Percentiles rank a stretch among this genome's conserved stretches.
Evolutionary conservation across 225 moss, liverwort and hornwort species (phyloP).

Genomic region (Sphagnum tenellum): DNA sequence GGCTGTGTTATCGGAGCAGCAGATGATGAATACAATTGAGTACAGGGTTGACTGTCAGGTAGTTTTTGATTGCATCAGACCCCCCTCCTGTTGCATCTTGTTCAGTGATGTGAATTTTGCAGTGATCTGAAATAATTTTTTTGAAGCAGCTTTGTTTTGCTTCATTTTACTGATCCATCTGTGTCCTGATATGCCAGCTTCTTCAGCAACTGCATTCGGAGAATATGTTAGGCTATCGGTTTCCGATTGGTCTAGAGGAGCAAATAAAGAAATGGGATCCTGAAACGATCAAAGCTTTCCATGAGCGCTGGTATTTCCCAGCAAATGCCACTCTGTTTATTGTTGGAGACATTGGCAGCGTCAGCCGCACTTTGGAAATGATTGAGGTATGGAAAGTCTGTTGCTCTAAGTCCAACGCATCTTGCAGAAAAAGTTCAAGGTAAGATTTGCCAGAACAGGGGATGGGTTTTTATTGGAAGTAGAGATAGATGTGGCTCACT

Average conservation of each 20-base stretch:
- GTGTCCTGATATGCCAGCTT: slow-evolving; percentile 38
- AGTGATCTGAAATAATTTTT: too few species aligned
- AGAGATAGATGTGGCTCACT: too few species aligned
- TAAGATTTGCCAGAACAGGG: too few species aligned
- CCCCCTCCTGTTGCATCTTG: too few species aligned
- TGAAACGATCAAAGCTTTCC: slow-evolving; percentile 93
- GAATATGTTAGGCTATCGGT: slow-evolving; percentile 96
- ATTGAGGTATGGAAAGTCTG: slow-evolving; percentile 53
- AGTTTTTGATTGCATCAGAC: background rate
- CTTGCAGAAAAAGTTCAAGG: too few species aligned
- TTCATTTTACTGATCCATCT: too few species aligned
- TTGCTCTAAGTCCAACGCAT: too few species aligned
- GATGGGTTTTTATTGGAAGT: too few species aligned
- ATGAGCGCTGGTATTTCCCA: slow-evolving; percentile 99
- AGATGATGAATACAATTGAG: slow-evolving; percentile 99
- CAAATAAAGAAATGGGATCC: slow-evolving; percentile 98
- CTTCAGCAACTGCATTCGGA: slow-evolving; percentile 97
- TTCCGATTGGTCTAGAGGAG: slow-evolving; percentile 96
- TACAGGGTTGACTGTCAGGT: slow-evolving; percentile 99
- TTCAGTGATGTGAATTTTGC: too few species aligned
- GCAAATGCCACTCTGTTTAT: slow-evolving; percentile 99
- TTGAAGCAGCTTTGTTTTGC: too few species aligned
- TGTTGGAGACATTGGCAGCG: slow-evolving; percentile 95
- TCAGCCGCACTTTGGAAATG: slow-evolving; percentile 94
- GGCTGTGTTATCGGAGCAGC: slow-evolving; percentile 92